Percentiles rank a stretch among this genome's conserved stretches.
These are phyloP conservation scores for Emergomyces pasteurianus DNA, from an alignment of 2,329 filamentous ascomycete genomes.

Conservation along the genomic window DNA sequence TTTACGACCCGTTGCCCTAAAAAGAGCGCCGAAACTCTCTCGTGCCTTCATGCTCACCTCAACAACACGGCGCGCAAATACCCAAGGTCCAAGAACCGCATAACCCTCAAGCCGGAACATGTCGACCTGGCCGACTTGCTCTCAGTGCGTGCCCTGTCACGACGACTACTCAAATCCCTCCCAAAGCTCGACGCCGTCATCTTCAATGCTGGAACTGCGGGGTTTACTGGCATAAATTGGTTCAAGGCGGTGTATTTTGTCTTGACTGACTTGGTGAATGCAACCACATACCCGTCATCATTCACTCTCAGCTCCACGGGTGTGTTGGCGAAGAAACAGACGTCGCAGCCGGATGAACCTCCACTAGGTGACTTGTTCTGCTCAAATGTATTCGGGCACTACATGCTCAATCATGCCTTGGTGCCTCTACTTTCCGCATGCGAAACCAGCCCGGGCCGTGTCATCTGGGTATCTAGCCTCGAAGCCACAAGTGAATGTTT, in stretches of 20 bases:
- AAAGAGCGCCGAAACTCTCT: constrained; percentile 64
- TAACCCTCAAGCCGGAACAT: constrained; percentile 44
- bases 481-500: constrained; percentile 53
- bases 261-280: constrained; percentile 52
- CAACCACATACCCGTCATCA: constrained; percentile 57
- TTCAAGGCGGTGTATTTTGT: constrained; percentile 42
- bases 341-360: constrained; percentile 38
- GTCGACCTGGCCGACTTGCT: constrained; percentile 46
- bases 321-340: constrained; percentile 42
- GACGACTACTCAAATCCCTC: constrained; percentile 38
- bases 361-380: constrained; percentile 71
- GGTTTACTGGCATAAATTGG: constrained; percentile 73
- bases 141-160: constrained; percentile 43
- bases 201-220: constrained; percentile 80
- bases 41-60: constrained; percentile 52
- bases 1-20: constrained; percentile 65
- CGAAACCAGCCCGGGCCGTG: constrained; percentile 42
- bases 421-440: constrained; percentile 53
- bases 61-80: constrained; percentile 30
- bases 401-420: constrained; percentile 72
- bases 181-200: constrained; percentile 68
- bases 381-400: constrained; percentile 92
- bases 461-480: constrained; percentile 81
- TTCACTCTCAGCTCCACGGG: constrained; percentile 59
- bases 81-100: constrained; percentile 28